Evolutionary conservation across 225 moss, liverwort and hornwort species (phyloP), one percentile per base, ranked within the genome.

Genomic region (Straminergon stramineum): DNA sequence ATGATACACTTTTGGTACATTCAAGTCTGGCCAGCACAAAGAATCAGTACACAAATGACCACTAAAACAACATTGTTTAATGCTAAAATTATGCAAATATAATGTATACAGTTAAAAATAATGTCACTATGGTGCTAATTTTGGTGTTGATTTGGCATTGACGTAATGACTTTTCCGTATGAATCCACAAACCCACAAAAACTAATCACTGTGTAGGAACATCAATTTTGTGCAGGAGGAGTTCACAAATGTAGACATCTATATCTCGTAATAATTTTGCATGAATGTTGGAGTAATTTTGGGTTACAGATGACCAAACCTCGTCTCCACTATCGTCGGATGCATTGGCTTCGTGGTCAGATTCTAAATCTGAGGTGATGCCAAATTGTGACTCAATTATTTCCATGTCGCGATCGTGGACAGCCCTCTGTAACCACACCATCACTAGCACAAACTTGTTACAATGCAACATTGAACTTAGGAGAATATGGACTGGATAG

Each of bases 341-440:
- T 82, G 56, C 74, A 88, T 85, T 83, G 77, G 62, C 90, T 85
- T 91, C 91, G 1, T 92, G 89, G 34, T 89, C 85, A 57, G 93
- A 92, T 58, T 85, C 92, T 60, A 89, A 90, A 85, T 93, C 88
- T 20, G 93, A 92, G 69, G 89, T 35, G 35, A 94, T 74, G 63
- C 95, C 96, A 90, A 99, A 97, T 81, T 94, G 96, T 19, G 97
- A 94, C 77, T 99, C 99, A 70, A 99, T 99, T 41, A 97, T 97
- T 91, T 96, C 93, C 60, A 97, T 82, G 78, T 97, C 99, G 12
- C 97, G 94, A 82, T 95, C 94, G 35, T 92, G 97, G 37, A 99
- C 89, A 84, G 99, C 99, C 89, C 99, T 96, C 99, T 99, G 92
- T 21, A 91, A 82, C 58, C 87, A 76, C 64, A 81, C 58, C 86